Percentiles rank a stretch among this genome's conserved stretches.
These are phyloP conservation scores for Effrenium voratum DNA, from an alignment of 73 alveolate species.

Conservation along the genomic window DNA sequence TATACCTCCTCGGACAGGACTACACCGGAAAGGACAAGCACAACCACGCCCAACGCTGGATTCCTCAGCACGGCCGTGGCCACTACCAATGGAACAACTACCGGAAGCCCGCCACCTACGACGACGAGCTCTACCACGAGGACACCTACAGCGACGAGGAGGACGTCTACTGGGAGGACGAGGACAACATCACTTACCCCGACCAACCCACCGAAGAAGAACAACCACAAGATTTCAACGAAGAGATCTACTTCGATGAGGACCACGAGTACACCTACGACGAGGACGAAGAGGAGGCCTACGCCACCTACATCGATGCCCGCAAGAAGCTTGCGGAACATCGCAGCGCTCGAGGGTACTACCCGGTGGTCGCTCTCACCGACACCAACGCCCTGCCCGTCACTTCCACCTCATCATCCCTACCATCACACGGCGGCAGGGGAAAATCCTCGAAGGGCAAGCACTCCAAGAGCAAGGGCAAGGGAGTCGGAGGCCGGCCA, in stretches of 20 bases:
- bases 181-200: neutral
- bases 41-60: neutral
- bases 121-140: neutral
- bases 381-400: neutral
- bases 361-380: constrained; percentile 1
- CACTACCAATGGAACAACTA: too few species aligned
- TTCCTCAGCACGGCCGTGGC: neutral
- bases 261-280: neutral
- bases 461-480: neutral
- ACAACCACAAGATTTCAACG: neutral
- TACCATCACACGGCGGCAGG: neutral
- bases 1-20: constrained; percentile 19
- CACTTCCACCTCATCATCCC: neutral
- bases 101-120: neutral
- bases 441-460: neutral
- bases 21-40: neutral
- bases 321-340: neutral
- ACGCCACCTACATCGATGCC: constrained; percentile 19
- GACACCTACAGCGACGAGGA: too few species aligned
- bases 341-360: neutral
- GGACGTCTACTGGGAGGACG: neutral
- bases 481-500: neutral
- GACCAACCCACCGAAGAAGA: neutral
- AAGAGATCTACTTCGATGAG: neutral
- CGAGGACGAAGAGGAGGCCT: neutral